phyloP scores from a whole-genome alignment of 441 rosid species.

The Kokia cookei region DNA sequence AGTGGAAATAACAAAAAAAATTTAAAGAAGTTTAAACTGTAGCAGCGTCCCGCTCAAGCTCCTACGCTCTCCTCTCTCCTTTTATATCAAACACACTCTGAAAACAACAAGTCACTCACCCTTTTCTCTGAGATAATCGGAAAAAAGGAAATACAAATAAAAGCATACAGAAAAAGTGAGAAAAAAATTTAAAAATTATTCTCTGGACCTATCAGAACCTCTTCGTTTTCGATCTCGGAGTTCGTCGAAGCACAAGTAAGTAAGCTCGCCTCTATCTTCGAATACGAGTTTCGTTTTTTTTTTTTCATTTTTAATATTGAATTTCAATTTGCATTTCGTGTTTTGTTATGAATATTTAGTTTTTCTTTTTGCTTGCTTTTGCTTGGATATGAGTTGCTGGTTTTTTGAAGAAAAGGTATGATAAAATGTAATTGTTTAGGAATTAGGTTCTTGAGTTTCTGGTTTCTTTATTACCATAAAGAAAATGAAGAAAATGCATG shows the following conservation, averaged over 20 bases:
- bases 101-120: background rate
- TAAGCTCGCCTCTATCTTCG: slow-evolving; percentile 19
- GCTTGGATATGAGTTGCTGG: background rate
- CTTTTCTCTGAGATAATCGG: slow-evolving; percentile 4
- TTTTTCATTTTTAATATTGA: background rate
- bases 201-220: slow-evolving; percentile 15
- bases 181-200: background rate
- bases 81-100: background rate
- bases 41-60: slow-evolving; percentile 9
- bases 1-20: background rate
- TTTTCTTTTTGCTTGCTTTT: background rate
- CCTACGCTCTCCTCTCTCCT: background rate
- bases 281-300: background rate
- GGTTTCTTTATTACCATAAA: background rate
- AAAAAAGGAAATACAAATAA: background rate
- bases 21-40: slow-evolving; percentile 5
- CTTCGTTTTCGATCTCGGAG: slow-evolving; percentile 21
- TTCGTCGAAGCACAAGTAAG: slow-evolving; percentile 17
- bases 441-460: background rate
- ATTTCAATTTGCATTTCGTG: background rate
- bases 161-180: background rate
- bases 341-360: background rate
- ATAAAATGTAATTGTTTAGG: background rate
- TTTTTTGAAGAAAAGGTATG: background rate
- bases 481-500: background rate